Evolutionary conservation across 2,329 filamentous ascomycete species (phyloP), one percentile per base, ranked within the genome.

Genomic region (Acarospora socialis): DNA sequence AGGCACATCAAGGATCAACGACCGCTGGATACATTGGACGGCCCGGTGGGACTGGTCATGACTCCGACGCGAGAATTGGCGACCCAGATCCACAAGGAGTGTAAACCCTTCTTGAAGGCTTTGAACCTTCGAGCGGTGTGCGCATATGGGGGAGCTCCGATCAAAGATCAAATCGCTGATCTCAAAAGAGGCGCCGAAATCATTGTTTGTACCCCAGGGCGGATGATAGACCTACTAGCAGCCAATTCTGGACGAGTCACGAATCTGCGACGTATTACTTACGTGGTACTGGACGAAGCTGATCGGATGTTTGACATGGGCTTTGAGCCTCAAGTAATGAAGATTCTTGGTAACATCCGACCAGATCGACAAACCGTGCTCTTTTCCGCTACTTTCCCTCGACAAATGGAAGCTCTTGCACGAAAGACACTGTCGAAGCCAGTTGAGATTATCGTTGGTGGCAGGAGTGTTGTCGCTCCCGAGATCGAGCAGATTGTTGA

Each of bases 221-320:
- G 90, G 35, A 79, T 95, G 67, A 94, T 98, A 47, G 90, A 98
- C 62, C 70, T 98, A 12, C 65, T 98, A 19, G 82, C 84, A 23
- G 84, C 86, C 31, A 98, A 95, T 51, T 78, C 81, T 43, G 87
- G 87, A n/a, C 74, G 86, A 40, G 86, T 95, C 7, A 92, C 87
- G 8, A 95, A 92, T 48, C 65, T 98, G 35, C 75, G 71, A 44
- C 72, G 90, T 41, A 82, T 93, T 8, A 90, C 83, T 0, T 98
- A 95, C 52, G 75, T 94, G 15, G 90, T 98, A 7, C 70, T 98
- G 22, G 90, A 98, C 51, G 90, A 98, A 59, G 90, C 90, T 28
- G 90, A 98, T 56, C 79, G 90, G 40, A 95, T 98, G 90, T 94
- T 95, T 52, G 90, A 98, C 54, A 95, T 98, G 90, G 90, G 90